Evolutionary conservation across 352 stramenopile genomes (phyloP).

Genomic region (Globisporangium perplexum): DNA sequence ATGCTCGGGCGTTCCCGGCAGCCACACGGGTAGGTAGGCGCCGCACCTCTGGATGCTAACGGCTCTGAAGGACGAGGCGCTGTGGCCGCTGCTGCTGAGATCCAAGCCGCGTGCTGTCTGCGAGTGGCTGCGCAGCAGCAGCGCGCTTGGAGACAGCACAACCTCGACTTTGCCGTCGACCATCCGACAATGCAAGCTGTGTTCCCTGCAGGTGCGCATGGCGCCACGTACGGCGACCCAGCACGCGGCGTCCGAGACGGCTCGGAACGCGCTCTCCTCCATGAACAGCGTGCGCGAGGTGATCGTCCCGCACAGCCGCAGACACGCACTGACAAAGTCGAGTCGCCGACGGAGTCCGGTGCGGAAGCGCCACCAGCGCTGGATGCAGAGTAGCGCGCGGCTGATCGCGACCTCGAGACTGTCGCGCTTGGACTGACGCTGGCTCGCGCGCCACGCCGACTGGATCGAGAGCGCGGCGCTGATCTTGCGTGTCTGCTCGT

Average conservation of each 20-base stretch:
- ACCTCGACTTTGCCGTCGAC: conserved; percentile 35
- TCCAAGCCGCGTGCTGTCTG: background rate
- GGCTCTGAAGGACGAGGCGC: background rate
- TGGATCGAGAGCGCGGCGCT: conserved; percentile 50
- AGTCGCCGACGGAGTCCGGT: conserved; percentile 37
- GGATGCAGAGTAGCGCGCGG: conserved; percentile 50
- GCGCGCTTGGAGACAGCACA: conserved; percentile 29
- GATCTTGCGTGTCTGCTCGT: conserved; percentile 39
- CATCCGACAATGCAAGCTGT: conserved; percentile 42
- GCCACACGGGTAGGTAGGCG: conserved; percentile 52
- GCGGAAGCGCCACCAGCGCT: conserved; percentile 67
- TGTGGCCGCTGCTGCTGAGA: background rate
- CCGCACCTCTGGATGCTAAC: conserved; percentile 33
- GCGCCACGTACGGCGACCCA: conserved; percentile 29
- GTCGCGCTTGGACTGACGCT: conserved; percentile 32
- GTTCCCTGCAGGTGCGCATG: conserved; percentile 37
- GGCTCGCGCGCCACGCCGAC: conserved; percentile 39
- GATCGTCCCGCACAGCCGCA: conserved; percentile 44
- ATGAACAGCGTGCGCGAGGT: conserved; percentile 69
- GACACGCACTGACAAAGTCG: conserved; percentile 37
- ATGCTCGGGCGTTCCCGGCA: conserved; percentile 44
- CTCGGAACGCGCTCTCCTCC: conserved; percentile 43
- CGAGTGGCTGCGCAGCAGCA: conserved; percentile 27
- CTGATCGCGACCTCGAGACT: conserved; percentile 43
- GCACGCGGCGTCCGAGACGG: conserved; percentile 20